Base-by-base conservation (phyloP, 257 asterid species). In the Ilex aquifolium region DNA sequence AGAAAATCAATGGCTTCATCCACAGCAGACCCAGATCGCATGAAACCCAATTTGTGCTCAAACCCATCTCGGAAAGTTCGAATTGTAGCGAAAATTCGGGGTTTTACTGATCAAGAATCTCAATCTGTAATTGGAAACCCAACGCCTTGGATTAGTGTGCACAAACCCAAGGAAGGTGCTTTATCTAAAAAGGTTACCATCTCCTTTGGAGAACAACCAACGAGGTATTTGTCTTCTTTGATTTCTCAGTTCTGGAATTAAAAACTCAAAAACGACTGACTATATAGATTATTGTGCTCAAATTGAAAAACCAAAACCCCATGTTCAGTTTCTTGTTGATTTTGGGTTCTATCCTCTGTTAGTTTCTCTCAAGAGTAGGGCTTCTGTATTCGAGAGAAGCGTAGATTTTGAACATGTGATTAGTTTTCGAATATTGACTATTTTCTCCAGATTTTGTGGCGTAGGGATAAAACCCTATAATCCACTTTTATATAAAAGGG, bases 81-180 rank as follows among this genome's bases (percentile, higher is more conserved):
- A 68, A 57, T 90, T 51, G 61, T 87, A 0, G 96, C 95, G 3
- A 87, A 67, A 71, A 72, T 87, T 10, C 70, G 90, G 74, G 82
- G 72, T 21, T 76, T 77, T 31, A 72, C 82, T 0, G 74, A 64
- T 13, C 69, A 52, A 17, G 85, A 87, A 76, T 80, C 81, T 6
- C 79, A 72, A 64, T 44, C 73, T 36, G 17, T 44, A 49, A 44
- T 30, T 61, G 64, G 32, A 64, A 74, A 69, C 61, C 70, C 79
- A 12, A 80, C 70, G 55, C 77, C 82, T 29, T 81, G 94, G 90
- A 72, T 87, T 49, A 70, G 78, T 51, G 82, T 87, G 2, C 44
- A 60, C 16, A 76, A 77, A 42, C 42, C 76, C 29, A 65, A 69
- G 30, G 82, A 73, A 13, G 64, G 21, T 10, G 78, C 59, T 13